Conservation (phyloP, 345 rosid species). For the Psidium guajava region DNA sequence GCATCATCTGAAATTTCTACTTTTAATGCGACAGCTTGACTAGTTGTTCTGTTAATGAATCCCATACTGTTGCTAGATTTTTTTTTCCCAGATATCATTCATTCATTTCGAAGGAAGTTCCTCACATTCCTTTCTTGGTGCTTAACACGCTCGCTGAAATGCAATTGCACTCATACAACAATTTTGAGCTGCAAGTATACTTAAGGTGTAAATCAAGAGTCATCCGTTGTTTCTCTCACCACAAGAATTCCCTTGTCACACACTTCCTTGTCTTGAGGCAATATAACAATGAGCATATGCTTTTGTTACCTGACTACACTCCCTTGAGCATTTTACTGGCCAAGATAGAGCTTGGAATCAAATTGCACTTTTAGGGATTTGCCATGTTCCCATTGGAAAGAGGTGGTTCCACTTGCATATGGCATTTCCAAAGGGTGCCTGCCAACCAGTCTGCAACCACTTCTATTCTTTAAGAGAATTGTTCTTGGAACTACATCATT, state of each 20-base stretch:
- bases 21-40: not conserved
- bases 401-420: not conserved
- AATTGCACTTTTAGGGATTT: not conserved
- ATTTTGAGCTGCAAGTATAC: not conserved
- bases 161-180: not conserved
- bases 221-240: not conserved
- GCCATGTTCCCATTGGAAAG: not conserved
- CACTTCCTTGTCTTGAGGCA: not conserved
- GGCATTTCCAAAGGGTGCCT: not conserved
- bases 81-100: not conserved
- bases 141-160: not conserved
- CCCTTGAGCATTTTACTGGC: not conserved
- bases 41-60: not conserved
- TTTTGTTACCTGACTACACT: not conserved
- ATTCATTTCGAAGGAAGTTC: not conserved
- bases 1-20: not conserved
- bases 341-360: not conserved
- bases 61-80: not conserved
- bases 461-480: not conserved
- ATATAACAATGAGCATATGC: not conserved
- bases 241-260: not conserved
- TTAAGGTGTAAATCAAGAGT: not conserved
- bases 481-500: not conserved
- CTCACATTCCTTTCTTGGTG: not conserved
- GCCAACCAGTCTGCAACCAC: not conserved